Evolutionary conservation across 129 eudicot species (phyloP), one percentile per base, ranked within the genome.

Genomic region (Silybum marianum): DNA sequence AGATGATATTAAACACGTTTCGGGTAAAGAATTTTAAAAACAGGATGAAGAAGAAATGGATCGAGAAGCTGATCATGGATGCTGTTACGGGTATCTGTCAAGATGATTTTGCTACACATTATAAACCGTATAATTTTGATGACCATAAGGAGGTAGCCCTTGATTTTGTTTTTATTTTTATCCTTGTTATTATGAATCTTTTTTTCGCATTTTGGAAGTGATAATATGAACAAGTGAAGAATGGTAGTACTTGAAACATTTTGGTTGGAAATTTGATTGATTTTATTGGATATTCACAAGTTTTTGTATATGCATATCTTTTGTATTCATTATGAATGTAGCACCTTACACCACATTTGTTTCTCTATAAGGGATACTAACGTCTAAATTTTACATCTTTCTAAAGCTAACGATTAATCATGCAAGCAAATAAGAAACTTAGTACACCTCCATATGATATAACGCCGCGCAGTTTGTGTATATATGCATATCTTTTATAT

Each of bases 401-500:
- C 83, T 79, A 75, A 30, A 80, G 58, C 81, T 75, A 80, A 67
- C 23, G 2, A 39, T 58, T 86, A 93, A 58, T 93, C 98, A 11
- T 93, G 89, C 86, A 91, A 91, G 83, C 91, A 89, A n/a, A 93
- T 84, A 13, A 91, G 98, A 77, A 91, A 85, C 76, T 88, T 91
- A 6, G 95, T 88, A 74, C 98, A 91, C 84, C 95, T 90, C 98
- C 98, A 93, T 65, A 93, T 86, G 78, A 93, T 93, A 78, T 93
- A 93, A 72, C 91, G 88, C 48, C 91, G 84, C 0, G 93, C 95
- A 65, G 88, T 84, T n/a, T 90, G 95, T 75, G 1, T 26, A 22
- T 75, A 46, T 48, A 48, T 48, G 6, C 19, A 48, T 3, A 48
- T 48, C 60, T 48, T 13, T 48, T 4, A 7, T 48, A 48, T 48